These are phyloP conservation scores for Zygnema cylindricum DNA, from an alignment of 139 green algal species.

Conservation along the genomic window DNA sequence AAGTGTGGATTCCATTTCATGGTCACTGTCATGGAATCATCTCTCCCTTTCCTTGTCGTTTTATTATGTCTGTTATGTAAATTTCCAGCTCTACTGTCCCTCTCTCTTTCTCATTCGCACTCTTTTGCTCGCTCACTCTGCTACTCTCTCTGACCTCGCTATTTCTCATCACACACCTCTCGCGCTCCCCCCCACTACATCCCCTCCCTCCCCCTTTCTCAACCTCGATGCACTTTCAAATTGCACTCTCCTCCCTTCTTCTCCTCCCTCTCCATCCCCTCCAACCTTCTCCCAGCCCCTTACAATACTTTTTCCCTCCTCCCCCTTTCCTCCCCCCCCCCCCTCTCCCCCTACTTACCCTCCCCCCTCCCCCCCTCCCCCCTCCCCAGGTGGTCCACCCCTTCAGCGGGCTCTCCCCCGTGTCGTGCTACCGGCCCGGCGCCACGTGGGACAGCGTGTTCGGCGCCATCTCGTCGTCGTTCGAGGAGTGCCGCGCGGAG, in stretches of 20 bases:
- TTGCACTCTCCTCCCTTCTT: background rate
- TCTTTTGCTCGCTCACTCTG: too few species aligned
- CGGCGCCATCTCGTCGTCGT: conserved; percentile 4
- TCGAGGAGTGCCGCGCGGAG: conserved; percentile 43
- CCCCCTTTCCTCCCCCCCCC: background rate
- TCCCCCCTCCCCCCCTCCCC: background rate
- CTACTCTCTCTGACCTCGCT: background rate
- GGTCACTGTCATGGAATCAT: too few species aligned
- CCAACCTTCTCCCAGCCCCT: background rate
- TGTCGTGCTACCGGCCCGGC: conserved; percentile 25
- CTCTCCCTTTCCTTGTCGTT: too few species aligned
- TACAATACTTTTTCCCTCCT: background rate
- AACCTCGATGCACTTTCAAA: background rate
- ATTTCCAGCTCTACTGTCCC: too few species aligned
- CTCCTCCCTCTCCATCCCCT: background rate
- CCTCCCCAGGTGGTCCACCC: conserved; percentile 14
- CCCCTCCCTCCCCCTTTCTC: background rate
- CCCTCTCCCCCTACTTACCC: background rate
- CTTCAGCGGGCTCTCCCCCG: background rate
- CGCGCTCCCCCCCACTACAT: too few species aligned
- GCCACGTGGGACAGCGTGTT: conserved; percentile 52
- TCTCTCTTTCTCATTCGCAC: too few species aligned
- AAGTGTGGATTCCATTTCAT: too few species aligned
- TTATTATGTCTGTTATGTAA: too few species aligned
- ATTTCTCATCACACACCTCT: background rate